Evolutionary conservation across 179 eudicot species (phyloP), one percentile per base, ranked within the genome.

Genomic region (Vitellaria paradoxa): DNA sequence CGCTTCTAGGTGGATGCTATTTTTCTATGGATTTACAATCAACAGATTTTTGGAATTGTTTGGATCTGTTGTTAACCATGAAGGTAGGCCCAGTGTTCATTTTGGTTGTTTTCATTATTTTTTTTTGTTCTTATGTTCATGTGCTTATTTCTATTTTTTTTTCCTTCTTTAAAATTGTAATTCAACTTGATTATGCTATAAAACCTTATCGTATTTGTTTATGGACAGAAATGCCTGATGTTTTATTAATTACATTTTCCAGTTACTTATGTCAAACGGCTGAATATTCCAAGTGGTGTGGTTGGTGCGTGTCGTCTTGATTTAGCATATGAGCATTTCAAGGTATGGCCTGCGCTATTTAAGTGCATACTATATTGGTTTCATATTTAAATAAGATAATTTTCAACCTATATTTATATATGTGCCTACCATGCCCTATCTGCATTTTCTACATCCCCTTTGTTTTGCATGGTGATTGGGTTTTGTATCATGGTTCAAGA

Each of bases 281-380:
- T 95, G 84, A 93, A 93, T 82, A 89, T 90, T 86, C 97, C 99
- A 42, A 93, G 92, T 77, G 99, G 99, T 72, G 88, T 95, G 47
- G 99, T 95, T 84, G 99, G 99, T 84, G 94, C 99, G 57, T 95
- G 97, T 79, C 93, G 93, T 82, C 99, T 95, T 79, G 97, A 93
- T 86, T 72, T 90, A 76, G 99, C 99, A 69, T 93, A 86, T 84
- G 92, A 91, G 82, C 93, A 95, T 85, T 95, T 91, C 86, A 91
- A 93, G 97, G 99, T 95, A 85, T 60, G 68, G 73, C 74, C 76
- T 61, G 63, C 57, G 65, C 63, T 17, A 21, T 42, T n/a, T 65
- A 62, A 73, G 23, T 76, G 60, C 40, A 21, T 3, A 10, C 20
- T 17, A n/a, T 59, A 24, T 56, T 14, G 53, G 65, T 72, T 53